Conservation (phyloP, 2,329 filamentous ascomycete species). For the Pseudogymnoascus sp. region DNA sequence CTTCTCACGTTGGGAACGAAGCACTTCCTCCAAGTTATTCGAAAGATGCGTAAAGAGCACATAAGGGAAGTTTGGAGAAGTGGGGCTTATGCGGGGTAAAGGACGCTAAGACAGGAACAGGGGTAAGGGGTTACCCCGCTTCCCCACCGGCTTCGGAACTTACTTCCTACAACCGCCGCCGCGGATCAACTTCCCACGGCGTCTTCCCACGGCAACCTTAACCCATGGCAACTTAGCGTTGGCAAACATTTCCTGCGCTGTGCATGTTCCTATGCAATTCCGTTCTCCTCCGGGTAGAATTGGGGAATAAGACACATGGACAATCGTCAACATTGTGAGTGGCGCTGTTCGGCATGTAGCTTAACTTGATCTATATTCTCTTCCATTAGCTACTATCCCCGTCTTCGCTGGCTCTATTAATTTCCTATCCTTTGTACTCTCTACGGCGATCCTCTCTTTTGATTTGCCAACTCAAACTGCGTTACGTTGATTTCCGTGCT, state of each 20-base stretch:
- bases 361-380: too few relatives aligned
- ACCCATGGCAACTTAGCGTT: background rate
- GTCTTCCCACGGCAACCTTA: background rate
- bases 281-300: background rate
- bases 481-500: background rate
- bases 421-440: background rate
- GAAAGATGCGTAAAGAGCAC: constrained; percentile 30
- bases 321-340: background rate
- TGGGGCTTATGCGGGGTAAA: background rate
- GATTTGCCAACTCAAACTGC: background rate
- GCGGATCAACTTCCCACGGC: background rate
- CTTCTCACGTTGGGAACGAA: constrained; percentile 30
- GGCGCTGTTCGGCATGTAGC: background rate
- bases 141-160: background rate
- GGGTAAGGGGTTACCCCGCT: background rate
- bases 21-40: constrained; percentile 30
- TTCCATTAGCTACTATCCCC: background rate
- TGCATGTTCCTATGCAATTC: background rate
- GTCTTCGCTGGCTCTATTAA: background rate
- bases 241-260: background rate
- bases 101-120: background rate
- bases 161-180: background rate
- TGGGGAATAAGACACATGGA: background rate
- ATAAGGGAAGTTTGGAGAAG: constrained; percentile 20
- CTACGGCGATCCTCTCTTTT: background rate